Conservation (phyloP, 345 rosid species). For the Eucalyptus lansdowneana region DNA sequence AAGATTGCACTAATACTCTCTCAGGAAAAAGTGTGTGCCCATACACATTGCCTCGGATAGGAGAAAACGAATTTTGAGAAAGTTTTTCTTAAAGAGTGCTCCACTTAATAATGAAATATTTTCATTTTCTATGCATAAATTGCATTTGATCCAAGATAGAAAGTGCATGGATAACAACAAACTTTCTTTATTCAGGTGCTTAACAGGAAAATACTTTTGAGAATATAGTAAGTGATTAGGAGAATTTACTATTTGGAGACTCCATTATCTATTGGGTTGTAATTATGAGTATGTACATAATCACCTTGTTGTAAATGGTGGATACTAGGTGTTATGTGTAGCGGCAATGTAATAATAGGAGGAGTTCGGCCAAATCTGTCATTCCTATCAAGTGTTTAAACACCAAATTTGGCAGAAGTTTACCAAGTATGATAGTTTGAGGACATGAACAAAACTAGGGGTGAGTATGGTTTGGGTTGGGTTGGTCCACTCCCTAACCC, state of each 20-base stretch:
- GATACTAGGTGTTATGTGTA: background rate
- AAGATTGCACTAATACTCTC: too few relatives aligned
- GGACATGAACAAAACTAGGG: background rate
- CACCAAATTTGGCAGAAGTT: background rate
- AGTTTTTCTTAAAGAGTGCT: background rate
- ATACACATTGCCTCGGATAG: too few relatives aligned
- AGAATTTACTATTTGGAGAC: background rate
- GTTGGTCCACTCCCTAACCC: too few relatives aligned
- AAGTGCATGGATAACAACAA: background rate
- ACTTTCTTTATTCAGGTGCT: background rate
- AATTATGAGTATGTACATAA: background rate
- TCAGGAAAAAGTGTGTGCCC: too few relatives aligned
- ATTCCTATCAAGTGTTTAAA: background rate
- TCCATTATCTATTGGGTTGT: background rate
- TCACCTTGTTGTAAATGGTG: background rate
- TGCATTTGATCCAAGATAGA: background rate
- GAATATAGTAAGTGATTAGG: background rate
- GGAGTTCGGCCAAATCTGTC: fast-evolving
- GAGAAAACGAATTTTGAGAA: too few relatives aligned
- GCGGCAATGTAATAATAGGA: background rate
- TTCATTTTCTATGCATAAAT: background rate
- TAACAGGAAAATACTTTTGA: background rate
- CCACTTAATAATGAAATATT: background rate
- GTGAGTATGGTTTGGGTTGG: too few relatives aligned
- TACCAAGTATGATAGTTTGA: background rate